A percentile compares a stretch with the other conserved stretches of the same genome.
Evolutionary conservation across 2,329 filamentous ascomycete genomes (phyloP).

Genomic region (Zopfia rhizophila): DNA sequence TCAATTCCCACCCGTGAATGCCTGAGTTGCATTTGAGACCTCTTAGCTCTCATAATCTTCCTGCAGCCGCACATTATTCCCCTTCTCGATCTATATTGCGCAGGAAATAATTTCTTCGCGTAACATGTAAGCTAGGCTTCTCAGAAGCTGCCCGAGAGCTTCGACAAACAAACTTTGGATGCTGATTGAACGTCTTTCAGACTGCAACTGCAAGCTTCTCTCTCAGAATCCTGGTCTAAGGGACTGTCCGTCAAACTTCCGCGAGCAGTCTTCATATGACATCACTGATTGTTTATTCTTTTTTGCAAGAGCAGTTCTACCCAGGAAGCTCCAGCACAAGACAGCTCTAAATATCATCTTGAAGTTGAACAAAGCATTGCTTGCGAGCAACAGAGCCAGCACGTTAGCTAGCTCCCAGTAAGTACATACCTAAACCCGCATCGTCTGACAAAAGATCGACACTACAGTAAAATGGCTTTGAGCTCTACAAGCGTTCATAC

Average conservation of each 20-base stretch:
- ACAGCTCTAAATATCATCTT: no score
- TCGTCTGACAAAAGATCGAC: conserved; percentile 2
- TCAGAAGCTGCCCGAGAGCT: conserved; percentile 18
- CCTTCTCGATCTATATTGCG: conserved; percentile 4
- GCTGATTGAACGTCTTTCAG: no score
- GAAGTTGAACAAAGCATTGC: no score
- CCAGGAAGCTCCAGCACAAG: no score
- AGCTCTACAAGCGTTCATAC: conserved; percentile 7
- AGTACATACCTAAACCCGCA: conserved; percentile 9
- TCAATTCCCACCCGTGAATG: conserved; percentile 2
- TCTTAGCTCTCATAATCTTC: not conserved
- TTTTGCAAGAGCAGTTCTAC: no score
- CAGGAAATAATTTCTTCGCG: not conserved
- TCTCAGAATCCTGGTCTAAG: no score
- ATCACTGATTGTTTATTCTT: no score
- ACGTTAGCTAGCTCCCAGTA: no score
- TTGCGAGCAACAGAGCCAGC: no score
- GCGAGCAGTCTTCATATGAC: no score
- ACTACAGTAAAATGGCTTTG: conserved; percentile 21
- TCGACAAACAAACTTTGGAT: not conserved
- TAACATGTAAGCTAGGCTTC: conserved; percentile 15
- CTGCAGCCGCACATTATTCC: conserved; percentile 19
- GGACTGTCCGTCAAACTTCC: no score
- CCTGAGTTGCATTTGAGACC: not conserved
- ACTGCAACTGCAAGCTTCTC: no score